Base-by-base conservation (phyloP, 129 eudicot genomes). In the Flaveria brownii region DNA sequence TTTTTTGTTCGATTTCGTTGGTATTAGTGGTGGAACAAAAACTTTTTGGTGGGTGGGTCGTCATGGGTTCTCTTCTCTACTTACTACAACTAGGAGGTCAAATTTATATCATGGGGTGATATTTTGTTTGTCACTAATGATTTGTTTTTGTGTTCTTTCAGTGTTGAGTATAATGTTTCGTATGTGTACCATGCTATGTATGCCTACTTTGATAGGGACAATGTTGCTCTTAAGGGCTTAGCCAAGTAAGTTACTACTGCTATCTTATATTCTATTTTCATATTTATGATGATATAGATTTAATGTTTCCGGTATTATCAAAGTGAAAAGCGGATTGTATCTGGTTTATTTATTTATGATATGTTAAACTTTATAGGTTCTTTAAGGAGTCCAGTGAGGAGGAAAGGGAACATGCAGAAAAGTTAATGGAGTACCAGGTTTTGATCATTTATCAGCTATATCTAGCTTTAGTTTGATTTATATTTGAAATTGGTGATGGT, bases 381-480 rank as follows among this genome's bases (percentile, higher is more conserved):
- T 94, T 91, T 74, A 94, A 91, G 88, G 97, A 91, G 61, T 89
- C 98, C 0, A 94, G 98, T 55, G 88, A 77, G 63, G 98, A 94
- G 79, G 98, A 94, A 84, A 84, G 98, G 71, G 96, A 82, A 15
- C 98, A 94, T 60, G 98, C 98, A 52, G 93, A 94, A 55, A 91
- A 87, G 67, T 82, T 88, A 12, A 94, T 94, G 98, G 97, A 91
- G 78, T 94, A 94, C 55, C 97, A 94, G 93, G 98, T 94, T 17
- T 63, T 65, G 50, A 72, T 15, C 39, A 59, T 75, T 68, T 47
- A 28, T 59, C 5, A 5, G 2, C 62, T 42, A 54, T 45, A 3
- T 65, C 5, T 54, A 43, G 69, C 57, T 73, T 72, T 65, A 9
- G 54, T 65, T 17, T 61, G 16, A 45, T 67, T 39, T 26, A 18